Evolutionary conservation across 1,284 basidiomycete species (phyloP), one percentile per base, ranked within the genome.

Genomic region (Athelia sp.): DNA sequence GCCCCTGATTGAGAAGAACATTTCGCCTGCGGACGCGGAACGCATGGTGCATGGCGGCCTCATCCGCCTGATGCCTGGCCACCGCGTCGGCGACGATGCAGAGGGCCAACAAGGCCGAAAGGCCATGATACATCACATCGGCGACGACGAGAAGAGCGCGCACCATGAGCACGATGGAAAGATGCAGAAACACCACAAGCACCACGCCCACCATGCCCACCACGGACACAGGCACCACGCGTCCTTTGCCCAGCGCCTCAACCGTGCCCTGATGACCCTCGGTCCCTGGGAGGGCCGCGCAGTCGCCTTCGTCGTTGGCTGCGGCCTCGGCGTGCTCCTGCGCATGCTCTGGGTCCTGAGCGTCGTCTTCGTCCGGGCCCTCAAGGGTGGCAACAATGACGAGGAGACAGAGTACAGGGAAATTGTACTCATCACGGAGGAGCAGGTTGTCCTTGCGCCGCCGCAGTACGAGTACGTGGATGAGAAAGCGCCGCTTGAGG

Each of bases 261-360:
- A 82, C 58, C 67, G 69, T 50, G 82, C 86, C 1, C 67, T 90
- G 49, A 78, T 80, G 70, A 65, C 77, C 3, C 76, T 90, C 14
- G 84, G 87, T n/a, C 79, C 79, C 19, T 90, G 87, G 86, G 87
- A 90, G 65, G 85, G 85, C 46, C 75, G 86, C 47, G 79, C 81
- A 13, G 81, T 90, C 15, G 83, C 87, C 4, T 90, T 90, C 52
- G 86, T 90, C 50, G 74, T 90, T 17, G 87, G 87, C 45, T 88
- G 85, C 58, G 87, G 87, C 50, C 79, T 90, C 45, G 87, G 87
- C 50, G 87, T 88, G 45, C 74, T 90, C 31, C 65, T 90, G 48
- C 76, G 87, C 62, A 87, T 90, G 82, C 58, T 87, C 60, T 90
- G 76, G 74, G 87, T 90, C 54, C 62, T 89, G 55, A 62, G 71